A percentile compares a stretch with the other conserved stretches of the same genome.
These are phyloP conservation scores for Lipomyces yamadae DNA, from an alignment of 805 yeast genomes.

Conservation along the genomic window DNA sequence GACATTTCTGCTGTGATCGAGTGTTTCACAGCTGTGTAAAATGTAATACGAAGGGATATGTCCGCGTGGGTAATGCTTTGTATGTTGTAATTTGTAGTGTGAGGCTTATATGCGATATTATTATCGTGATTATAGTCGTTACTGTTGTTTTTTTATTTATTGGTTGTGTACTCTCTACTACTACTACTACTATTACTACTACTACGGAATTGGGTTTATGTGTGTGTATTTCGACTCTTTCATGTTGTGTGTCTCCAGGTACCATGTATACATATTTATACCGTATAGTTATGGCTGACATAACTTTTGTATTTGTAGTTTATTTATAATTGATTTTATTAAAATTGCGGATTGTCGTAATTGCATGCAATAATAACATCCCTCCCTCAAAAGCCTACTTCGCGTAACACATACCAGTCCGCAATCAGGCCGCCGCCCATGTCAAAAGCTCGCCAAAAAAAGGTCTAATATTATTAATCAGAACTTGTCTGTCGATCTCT, in stretches of 20 bases:
- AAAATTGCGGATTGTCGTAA: background rate
- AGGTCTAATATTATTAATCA: too few relatives aligned
- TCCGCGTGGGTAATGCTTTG: slow-evolving; percentile 10
- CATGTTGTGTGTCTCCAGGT: slow-evolving; percentile 2
- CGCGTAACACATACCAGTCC: too few relatives aligned
- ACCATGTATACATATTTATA: slow-evolving; percentile 6
- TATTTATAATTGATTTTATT: slow-evolving; percentile 6
- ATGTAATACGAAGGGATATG: background rate
- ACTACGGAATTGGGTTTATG: slow-evolving; percentile 12
- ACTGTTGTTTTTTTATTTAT: slow-evolving; percentile 14
- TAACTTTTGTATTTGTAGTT: slow-evolving; percentile 10
- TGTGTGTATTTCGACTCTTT: background rate
- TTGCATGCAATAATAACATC: background rate
- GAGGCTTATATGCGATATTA: background rate
- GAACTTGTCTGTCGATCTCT: too few relatives aligned
- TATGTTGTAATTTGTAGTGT: slow-evolving; percentile 12
- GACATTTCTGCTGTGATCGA: background rate
- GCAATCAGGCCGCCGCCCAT: too few relatives aligned
- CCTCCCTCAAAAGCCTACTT: too few relatives aligned
- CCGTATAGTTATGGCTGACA: slow-evolving; percentile 5
- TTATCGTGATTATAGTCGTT: background rate
- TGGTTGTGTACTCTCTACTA: slow-evolving; percentile 12
- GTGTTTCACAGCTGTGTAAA: slow-evolving; percentile 9
- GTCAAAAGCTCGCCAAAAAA: too few relatives aligned
- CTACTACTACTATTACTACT: too few relatives aligned